These are phyloP conservation scores for Erythrobasidium hasegawianum DNA, from an alignment of 1,284 basidiomycete species.

Conservation along the genomic window DNA sequence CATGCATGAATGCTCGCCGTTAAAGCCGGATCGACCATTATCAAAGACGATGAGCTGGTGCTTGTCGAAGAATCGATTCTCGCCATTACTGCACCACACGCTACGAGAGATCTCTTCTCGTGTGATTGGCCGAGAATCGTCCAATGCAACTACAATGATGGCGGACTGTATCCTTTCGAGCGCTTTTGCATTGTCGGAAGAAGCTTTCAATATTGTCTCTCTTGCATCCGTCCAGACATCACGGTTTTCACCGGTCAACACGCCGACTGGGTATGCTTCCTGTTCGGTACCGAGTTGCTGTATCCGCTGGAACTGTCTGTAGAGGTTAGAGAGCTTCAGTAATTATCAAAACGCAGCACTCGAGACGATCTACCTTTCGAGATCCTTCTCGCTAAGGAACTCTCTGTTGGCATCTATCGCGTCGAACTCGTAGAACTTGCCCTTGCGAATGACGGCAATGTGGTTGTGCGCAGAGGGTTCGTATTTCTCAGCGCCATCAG, in stretches of 20 bases:
- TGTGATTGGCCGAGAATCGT: slow-evolving; percentile 72
- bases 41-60: slow-evolving; percentile 90
- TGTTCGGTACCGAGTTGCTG: slow-evolving; percentile 59
- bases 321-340: not conserved
- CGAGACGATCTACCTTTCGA: slow-evolving; percentile 71
- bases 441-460: slow-evolving; percentile 84
- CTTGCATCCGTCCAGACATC: slow-evolving; percentile 82
- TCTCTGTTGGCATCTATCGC: slow-evolving; percentile 61
- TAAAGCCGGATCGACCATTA: slow-evolving; percentile 88
- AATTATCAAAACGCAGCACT: no score
- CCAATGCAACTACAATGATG: slow-evolving; percentile 80
- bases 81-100: slow-evolving; percentile 87
- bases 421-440: slow-evolving; percentile 79
- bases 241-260: slow-evolving; percentile 80
- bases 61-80: slow-evolving; percentile 96
- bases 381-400: slow-evolving; percentile 69
- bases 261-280: slow-evolving; percentile 63
- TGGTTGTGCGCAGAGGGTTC: slow-evolving; percentile 74
- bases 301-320: slow-evolving; percentile 74
- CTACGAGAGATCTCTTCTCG: slow-evolving; percentile 77
- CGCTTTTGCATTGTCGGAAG: slow-evolving; percentile 62
- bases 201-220: slow-evolving; percentile 62
- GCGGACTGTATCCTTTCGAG: slow-evolving; percentile 83
- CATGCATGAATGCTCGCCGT: slow-evolving; percentile 74
- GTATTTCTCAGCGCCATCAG: slow-evolving; percentile 81